These are phyloP conservation scores for Ilyonectria sp. DNA, from an alignment of 2,329 filamentous ascomycete genomes.

Conservation along the genomic window DNA sequence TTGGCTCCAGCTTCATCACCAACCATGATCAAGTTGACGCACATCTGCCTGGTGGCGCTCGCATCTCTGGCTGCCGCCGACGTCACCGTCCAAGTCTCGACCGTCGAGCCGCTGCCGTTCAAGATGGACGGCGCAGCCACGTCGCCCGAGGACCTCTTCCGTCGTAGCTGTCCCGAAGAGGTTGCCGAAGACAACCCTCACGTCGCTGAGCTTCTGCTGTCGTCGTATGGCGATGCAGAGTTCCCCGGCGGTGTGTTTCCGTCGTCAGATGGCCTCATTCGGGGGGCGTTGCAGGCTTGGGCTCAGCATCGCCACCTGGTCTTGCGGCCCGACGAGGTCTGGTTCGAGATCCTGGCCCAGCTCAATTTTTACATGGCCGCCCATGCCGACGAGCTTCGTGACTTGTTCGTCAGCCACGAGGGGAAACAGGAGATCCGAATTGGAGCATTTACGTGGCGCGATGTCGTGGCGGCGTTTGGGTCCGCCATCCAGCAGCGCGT, in stretches of 20 bases:
- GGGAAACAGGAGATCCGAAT: conserved; percentile 59
- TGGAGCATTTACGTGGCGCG: conserved; percentile 42
- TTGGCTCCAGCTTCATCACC: not conserved
- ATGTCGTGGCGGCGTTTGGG: conserved; percentile 53
- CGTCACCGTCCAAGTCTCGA: conserved; percentile 46
- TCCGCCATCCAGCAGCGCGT: conserved; percentile 58
- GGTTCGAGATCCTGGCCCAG: conserved; percentile 69
- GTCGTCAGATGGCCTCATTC: conserved; percentile 59
- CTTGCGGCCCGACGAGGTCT: conserved; percentile 68
- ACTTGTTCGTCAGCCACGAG: conserved; percentile 62
- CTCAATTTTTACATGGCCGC: conserved; percentile 65
- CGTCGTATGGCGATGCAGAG: conserved; percentile 43
- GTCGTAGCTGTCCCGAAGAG: conserved; percentile 54
- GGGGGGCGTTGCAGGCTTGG: conserved; percentile 64
- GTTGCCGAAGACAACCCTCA: conserved; percentile 38
- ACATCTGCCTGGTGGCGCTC: conserved; percentile 35
- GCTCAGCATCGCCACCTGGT: conserved; percentile 64
- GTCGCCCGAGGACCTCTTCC: conserved; percentile 50
- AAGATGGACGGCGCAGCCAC: conserved; percentile 38
- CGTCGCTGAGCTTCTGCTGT: conserved; percentile 47
- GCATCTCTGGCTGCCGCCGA: conserved; percentile 38
- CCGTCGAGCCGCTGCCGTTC: conserved; percentile 49
- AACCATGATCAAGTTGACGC: conserved; percentile 27
- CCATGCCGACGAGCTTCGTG: conserved; percentile 62
- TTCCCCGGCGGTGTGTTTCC: conserved; percentile 45